phyloP scores from a whole-genome alignment of 345 rosid species.

The Gossypium turneri region DNA sequence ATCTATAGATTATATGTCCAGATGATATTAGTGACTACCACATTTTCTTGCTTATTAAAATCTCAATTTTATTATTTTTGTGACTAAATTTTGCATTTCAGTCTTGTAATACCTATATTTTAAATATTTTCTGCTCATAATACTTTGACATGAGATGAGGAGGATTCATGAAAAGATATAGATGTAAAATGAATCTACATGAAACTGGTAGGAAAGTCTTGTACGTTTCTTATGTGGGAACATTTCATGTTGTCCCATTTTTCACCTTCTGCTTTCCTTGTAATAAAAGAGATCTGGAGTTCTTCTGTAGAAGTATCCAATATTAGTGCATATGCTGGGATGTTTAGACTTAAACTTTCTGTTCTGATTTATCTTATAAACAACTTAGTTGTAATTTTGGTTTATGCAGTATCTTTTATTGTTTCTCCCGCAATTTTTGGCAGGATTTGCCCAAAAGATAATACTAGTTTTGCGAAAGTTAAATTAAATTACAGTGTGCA shows the following conservation, averaged over 20 bases:
- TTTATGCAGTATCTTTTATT: neutral
- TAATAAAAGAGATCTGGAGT: neutral
- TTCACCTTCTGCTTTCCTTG: neutral
- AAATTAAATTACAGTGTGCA: neutral
- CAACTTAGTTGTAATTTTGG: neutral
- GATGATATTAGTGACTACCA: neutral
- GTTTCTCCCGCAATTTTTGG: neutral
- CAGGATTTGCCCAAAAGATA: neutral
- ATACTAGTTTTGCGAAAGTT: neutral
- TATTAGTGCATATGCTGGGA: neutral
- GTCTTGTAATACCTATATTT: neutral
- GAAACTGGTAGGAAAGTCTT: neutral
- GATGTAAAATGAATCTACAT: slow-evolving; percentile 1
- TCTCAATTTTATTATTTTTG: neutral
- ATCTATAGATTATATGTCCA: neutral
- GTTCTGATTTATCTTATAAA: neutral
- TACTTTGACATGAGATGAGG: neutral
- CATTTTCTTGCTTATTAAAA: neutral
- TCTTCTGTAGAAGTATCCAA: neutral
- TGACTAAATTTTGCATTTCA: neutral
- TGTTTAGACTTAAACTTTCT: neutral
- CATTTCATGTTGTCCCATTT: neutral
- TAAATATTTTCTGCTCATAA: neutral
- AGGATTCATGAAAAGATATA: slow-evolving; percentile 1
- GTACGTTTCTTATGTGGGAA: neutral